Evolutionary conservation across 1,284 basidiomycete species (phyloP).

Genomic region (Exobasidium rhododendri): DNA sequence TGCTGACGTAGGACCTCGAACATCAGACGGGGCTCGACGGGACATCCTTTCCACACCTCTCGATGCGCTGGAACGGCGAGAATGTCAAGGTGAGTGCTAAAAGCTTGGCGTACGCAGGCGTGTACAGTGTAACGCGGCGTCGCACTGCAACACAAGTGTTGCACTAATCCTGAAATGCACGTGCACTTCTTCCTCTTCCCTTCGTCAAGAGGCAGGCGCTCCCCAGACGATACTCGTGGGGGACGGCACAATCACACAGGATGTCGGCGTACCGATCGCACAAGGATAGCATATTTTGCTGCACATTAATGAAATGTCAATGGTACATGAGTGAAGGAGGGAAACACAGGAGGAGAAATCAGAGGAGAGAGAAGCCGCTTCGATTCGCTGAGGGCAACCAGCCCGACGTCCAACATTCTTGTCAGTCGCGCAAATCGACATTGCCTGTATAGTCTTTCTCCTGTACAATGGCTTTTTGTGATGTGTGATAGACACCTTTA

Average conservation of each 20-base stretch:
- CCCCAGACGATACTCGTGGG: too few species aligned
- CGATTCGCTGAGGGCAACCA: constrained; percentile 11
- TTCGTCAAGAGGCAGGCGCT: too few species aligned
- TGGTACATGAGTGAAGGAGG: neutral
- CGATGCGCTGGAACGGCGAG: too few species aligned
- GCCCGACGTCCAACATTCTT: constrained; percentile 10
- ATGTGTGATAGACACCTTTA: neutral
- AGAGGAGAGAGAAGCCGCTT: neutral
- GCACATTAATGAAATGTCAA: neutral
- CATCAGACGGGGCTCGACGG: constrained; percentile 41
- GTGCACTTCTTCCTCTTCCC: too few species aligned
- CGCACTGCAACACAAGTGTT: too few species aligned
- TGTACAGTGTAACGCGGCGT: too few species aligned
- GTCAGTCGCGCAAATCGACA: neutral
- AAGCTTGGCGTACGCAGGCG: too few species aligned
- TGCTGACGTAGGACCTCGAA: constrained; percentile 84
- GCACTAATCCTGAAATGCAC: too few species aligned
- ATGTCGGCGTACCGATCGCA: too few species aligned
- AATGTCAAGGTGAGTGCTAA: too few species aligned
- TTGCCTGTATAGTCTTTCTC: neutral
- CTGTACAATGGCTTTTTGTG: neutral
- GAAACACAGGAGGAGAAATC: neutral
- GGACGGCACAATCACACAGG: too few species aligned
- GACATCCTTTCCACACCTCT: too few species aligned
- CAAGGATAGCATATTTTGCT: constrained; percentile 1